Base-by-base conservation (phyloP, 2,329 filamentous ascomycete genomes). In the Colletotrichum sp. region DNA sequence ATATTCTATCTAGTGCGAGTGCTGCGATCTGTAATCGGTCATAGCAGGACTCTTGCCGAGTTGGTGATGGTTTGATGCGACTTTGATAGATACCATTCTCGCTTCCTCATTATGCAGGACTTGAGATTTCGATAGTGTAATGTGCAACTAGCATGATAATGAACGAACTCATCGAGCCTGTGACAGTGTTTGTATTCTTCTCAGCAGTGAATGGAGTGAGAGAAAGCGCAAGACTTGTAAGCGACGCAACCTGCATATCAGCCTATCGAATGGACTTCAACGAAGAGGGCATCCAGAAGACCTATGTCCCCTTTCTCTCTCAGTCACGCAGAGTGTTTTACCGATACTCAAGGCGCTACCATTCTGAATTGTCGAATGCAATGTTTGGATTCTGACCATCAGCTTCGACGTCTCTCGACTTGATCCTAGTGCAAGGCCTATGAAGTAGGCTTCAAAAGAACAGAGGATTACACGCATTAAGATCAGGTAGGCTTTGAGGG, bases 121-220 rank as follows among this genome's bases (percentile, higher is more conserved):
- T 13, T 13, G 6, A 3, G 2, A 52, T 8, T 52, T 52, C 12
- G n/a, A 52, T 52, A 21, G 44, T 52, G 2, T 21, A 21, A 52
- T 52, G 10, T 52, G 44, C 44, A 21, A 8, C 6, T 52, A 44
- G 6, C 44, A 21, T 52, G n/a, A 52, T 52, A 21, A 52, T 52
- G 44, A 52, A 52, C n/a, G 10, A 52, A 13, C 2, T 21, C 18
- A 49, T 21, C n/a, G 44, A 44, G 44, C 3, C 3, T 2, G 0
- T n/a, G 18, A 21, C 10, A 49, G 3, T 21, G 1, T 21, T 21
- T 52, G n/a, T 7, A 0, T 52, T 49, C 1, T 3, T 21, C 2
- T 6, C n/a, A 7, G 18, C 44, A 4, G 10, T 49, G 18, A 21
- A 12, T 12, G n/a, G 44, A 49, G 9, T 52, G n/a, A 21, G 12